phyloP scores from a whole-genome alignment of 139 green algal genomes.

The Limnomonas spitsbergensis region DNA sequence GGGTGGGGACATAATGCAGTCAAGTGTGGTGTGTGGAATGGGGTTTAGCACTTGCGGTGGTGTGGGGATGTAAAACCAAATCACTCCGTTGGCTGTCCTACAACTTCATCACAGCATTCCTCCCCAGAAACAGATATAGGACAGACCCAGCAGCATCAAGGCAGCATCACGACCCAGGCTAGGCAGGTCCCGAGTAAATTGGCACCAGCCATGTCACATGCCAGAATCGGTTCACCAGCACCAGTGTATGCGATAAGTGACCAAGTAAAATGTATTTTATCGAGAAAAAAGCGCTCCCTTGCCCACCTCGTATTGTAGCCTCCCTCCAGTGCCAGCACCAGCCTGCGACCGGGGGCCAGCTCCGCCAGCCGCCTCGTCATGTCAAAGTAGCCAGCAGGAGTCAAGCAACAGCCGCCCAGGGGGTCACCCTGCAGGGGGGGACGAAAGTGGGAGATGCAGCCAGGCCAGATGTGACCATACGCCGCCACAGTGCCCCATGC shows the following conservation, averaged over 20 bases:
- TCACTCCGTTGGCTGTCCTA: too few relatives aligned
- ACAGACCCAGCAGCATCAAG: too few relatives aligned
- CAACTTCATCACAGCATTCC: too few relatives aligned
- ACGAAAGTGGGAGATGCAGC: too few relatives aligned
- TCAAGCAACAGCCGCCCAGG: slow-evolving; percentile 54
- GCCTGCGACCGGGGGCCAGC: slow-evolving; percentile 22
- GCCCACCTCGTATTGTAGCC: slow-evolving; percentile 62
- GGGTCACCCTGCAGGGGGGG: slow-evolving; percentile 51
- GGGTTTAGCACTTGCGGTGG: too few relatives aligned
- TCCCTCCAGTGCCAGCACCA: slow-evolving; percentile 67
- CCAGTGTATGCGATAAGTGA: not conserved
- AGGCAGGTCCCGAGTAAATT: not conserved
- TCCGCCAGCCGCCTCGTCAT: slow-evolving; percentile 53
- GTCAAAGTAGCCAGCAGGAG: slow-evolving; percentile 50
- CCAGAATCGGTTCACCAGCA: not conserved
- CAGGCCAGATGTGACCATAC: too few relatives aligned
- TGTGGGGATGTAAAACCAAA: too few relatives aligned
- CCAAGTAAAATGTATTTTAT: not conserved
- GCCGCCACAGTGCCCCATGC: too few relatives aligned
- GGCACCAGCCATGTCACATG: not conserved
- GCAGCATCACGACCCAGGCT: not conserved
- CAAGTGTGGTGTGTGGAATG: too few relatives aligned
- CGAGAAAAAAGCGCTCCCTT: not conserved
- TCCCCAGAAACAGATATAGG: too few relatives aligned
- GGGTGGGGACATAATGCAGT: too few relatives aligned